A percentile compares a stretch with the other conserved stretches of the same genome.
phyloP scores from a whole-genome alignment of 2,329 filamentous ascomycete genomes.

The Pestalotiopsis sp. region DNA sequence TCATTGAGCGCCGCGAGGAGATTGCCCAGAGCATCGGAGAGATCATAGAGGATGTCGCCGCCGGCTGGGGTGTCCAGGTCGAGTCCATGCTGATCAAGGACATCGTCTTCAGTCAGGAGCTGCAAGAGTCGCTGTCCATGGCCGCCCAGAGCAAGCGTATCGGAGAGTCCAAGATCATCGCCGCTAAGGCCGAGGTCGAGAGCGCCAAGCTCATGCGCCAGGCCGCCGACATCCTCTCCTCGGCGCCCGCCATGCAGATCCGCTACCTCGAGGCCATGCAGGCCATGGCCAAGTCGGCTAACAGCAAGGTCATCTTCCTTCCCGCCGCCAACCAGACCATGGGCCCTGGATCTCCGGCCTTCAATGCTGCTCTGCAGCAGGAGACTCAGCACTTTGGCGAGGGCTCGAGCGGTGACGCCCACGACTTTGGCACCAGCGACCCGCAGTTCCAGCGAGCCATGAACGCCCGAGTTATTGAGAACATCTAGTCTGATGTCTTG shows the following conservation, averaged over 20 bases:
- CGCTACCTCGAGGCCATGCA: constrained; percentile 98
- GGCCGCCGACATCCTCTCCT: constrained; percentile 90
- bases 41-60: constrained; percentile 95
- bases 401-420: constrained; percentile 34
- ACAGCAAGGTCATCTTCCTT: constrained; percentile 85
- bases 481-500: constrained; percentile 61
- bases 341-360: constrained; percentile 35
- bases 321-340: constrained; percentile 68
- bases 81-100: constrained; percentile 99
- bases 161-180: constrained; percentile 97
- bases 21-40: constrained; percentile 93
- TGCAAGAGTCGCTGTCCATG: constrained; percentile 97
- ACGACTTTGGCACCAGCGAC: constrained; percentile 57
- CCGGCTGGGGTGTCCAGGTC: constrained; percentile 92
- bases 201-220: constrained; percentile 90
- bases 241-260: constrained; percentile 96
- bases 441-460: constrained; percentile 76
- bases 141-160: constrained; percentile 98
- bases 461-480: constrained; percentile 81
- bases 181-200: constrained; percentile 95
- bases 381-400: constrained; percentile 48
- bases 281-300: constrained; percentile 93
- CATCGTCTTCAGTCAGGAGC: constrained; percentile 93
- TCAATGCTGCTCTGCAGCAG: constrained; percentile 46
- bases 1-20: constrained; percentile 97